Conservation (phyloP, 441 rosid genomes). For the Jatropha multifida region DNA sequence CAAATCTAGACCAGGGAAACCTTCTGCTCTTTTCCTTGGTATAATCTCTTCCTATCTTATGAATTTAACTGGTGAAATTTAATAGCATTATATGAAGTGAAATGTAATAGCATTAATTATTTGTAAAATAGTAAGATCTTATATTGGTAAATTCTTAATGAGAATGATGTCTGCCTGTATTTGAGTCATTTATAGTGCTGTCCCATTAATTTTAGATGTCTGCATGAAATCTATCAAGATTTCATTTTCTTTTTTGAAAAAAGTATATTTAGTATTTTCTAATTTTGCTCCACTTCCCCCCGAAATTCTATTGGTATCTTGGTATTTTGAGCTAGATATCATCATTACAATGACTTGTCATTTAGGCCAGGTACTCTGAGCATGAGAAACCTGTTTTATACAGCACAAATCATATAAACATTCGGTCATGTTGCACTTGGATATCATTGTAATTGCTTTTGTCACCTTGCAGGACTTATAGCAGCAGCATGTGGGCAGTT, state of each 20-base stretch:
- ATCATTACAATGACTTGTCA: neutral
- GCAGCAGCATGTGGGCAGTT: constrained; percentile 79
- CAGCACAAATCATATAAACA: neutral
- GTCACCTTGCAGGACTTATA: constrained; percentile 57
- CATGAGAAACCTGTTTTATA: neutral
- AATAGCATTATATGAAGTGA: neutral
- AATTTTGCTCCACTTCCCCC: neutral
- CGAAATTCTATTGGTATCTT: neutral
- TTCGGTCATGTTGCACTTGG: neutral
- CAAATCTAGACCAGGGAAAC: constrained; percentile 91
- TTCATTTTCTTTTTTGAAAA: neutral
- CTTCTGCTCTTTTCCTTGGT: constrained; percentile 87
- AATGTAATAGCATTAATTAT: neutral
- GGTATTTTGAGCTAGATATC: neutral
- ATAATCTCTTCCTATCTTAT: constrained; percentile 1
- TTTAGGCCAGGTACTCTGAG: neutral
- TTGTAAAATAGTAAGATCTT: constrained; percentile 3
- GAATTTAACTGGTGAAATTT: neutral
- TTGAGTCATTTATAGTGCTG: neutral
- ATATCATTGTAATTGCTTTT: neutral
- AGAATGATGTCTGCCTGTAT: neutral
- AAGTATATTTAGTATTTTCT: neutral
- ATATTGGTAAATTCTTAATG: neutral
- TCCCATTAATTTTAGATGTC: neutral
- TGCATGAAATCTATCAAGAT: too few relatives aligned